Base-by-base conservation (phyloP, 108 stramenopile genomes). In the Aureococcus anophagefferens region DNA sequence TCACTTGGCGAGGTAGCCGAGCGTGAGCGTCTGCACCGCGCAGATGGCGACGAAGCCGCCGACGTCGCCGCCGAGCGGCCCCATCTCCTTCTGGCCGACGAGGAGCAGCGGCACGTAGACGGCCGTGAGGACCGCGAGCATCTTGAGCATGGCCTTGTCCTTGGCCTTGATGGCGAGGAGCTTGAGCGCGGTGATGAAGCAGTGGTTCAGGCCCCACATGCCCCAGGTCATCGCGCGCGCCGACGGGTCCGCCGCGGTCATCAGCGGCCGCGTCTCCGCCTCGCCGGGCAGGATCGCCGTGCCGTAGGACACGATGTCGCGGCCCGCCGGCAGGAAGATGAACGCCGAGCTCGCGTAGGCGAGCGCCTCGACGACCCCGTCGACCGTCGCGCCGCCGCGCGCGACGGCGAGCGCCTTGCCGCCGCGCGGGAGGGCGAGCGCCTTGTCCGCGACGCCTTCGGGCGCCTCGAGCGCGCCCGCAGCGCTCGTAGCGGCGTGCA, bases 181-280 rank as follows among this genome's bases (percentile, higher is more conserved):
- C 33, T 66, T 66, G 32, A 66, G 33, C 33, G 16, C 13, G 5
- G 33, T 13, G 0, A 66, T 14, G 21, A 33, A 31, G 34, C 66
- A 66, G 33, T 66, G 66, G 66, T 66, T 66, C 33, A 66, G 33
- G 32, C 66, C 66, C 33, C 66, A 66, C 13, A 66, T 33, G 34
- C 66, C 66, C 66, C 66, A 66, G 25, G 29, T 66, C 7, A 33
- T 16, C 33, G 25, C 29, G 11, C 34, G 31, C 7, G 33, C 34
- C 34, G 31, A 34, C 33, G 66, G 34, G 34, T 25, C 5, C 25
- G 30, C 33, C 32, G 34, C 15, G 5, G 30, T 33, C 66, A 66
- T 66, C 13, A 66, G 66, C 66, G 66, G 66, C 32, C 31, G 31
- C 33, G 31, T 66, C 32, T 66, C 34, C 21, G 25, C 33, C 34